phyloP scores from a whole-genome alignment of 441 rosid genomes.

The Pelargonium myrrhifolium region DNA sequence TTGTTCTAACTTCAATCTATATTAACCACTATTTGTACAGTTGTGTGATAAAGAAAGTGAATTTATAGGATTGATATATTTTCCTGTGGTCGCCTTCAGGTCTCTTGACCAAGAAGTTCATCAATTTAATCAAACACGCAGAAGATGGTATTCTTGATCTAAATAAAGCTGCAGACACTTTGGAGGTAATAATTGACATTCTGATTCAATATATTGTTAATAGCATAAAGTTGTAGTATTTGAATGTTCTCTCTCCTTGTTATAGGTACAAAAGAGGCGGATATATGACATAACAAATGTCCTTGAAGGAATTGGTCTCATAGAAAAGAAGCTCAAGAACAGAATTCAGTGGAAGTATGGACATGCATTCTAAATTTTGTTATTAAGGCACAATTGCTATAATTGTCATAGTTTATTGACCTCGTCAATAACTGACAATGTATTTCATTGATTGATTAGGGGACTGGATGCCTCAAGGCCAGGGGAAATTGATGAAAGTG shows the following conservation, averaged over 20 bases:
- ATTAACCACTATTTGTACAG: conserved; percentile 5
- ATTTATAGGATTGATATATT: conserved; percentile 12
- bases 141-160: conserved; percentile 96
- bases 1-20: too few species aligned
- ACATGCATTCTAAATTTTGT: not conserved
- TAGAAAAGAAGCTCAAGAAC: conserved; percentile 94
- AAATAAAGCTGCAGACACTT: conserved; percentile 86
- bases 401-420: not conserved
- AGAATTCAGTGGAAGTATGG: conserved; percentile 96
- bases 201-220: conserved; percentile 6
- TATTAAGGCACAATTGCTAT: too few species aligned
- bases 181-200: conserved; percentile 50
- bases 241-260: conserved; percentile 21
- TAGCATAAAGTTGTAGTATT: conserved; percentile 14
- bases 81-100: conserved; percentile 43
- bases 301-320: conserved; percentile 93
- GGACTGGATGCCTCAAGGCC: conserved; percentile 58
- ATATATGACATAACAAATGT: conserved; percentile 98
- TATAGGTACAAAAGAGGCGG: conserved; percentile 86
- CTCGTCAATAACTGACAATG: too few species aligned
- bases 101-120: conserved; percentile 90
- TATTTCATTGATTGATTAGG: conserved; percentile 44
- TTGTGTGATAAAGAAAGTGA: not conserved
- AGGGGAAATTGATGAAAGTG: conserved; percentile 48
- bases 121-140: conserved; percentile 83